Percentiles rank a stretch among this genome's conserved stretches.
phyloP scores from a whole-genome alignment of 805 yeast species.

The Yarrowia sp. region DNA sequence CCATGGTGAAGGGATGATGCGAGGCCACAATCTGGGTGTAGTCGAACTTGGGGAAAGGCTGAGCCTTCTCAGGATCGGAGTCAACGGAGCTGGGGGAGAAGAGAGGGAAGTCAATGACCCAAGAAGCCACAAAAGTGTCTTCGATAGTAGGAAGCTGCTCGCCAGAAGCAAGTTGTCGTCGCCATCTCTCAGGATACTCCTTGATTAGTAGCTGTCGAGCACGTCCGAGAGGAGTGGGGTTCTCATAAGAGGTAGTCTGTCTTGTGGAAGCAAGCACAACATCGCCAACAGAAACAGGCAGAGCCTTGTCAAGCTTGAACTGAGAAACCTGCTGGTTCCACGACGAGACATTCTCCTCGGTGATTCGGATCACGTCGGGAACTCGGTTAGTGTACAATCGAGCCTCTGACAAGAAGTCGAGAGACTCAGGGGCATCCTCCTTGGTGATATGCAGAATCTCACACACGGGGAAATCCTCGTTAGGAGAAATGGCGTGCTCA shows the following conservation, averaged over 20 bases:
- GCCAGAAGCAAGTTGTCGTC: slow-evolving; percentile 38
- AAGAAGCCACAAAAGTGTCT: slow-evolving; percentile 40
- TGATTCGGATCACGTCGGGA: slow-evolving; percentile 25
- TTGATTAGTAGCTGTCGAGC: slow-evolving; percentile 71
- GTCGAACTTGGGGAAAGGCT: slow-evolving; percentile 62
- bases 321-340: slow-evolving; percentile 2
- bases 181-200: slow-evolving; percentile 50
- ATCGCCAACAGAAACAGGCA: slow-evolving; percentile 68
- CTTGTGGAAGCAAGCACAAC: slow-evolving; percentile 77
- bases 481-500: slow-evolving; percentile 38
- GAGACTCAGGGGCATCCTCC: not conserved
- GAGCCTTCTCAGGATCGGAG: slow-evolving; percentile 28
- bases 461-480: slow-evolving; percentile 56
- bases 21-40: slow-evolving; percentile 55
- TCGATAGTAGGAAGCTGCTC: not conserved
- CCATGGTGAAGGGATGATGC: slow-evolving; percentile 98
- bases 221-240: slow-evolving; percentile 91
- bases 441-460: slow-evolving; percentile 44
- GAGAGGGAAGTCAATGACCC: slow-evolving; percentile 93
- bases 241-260: slow-evolving; percentile 67
- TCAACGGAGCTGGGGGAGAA: slow-evolving; percentile 58
- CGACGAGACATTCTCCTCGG: not conserved
- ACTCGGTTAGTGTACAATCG: slow-evolving; percentile 27
- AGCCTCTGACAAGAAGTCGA: slow-evolving; percentile 15
- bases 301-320: slow-evolving; percentile 14